These are phyloP conservation scores for Flammula alnicola DNA, from an alignment of 1,284 basidiomycete genomes.

Conservation along the genomic window DNA sequence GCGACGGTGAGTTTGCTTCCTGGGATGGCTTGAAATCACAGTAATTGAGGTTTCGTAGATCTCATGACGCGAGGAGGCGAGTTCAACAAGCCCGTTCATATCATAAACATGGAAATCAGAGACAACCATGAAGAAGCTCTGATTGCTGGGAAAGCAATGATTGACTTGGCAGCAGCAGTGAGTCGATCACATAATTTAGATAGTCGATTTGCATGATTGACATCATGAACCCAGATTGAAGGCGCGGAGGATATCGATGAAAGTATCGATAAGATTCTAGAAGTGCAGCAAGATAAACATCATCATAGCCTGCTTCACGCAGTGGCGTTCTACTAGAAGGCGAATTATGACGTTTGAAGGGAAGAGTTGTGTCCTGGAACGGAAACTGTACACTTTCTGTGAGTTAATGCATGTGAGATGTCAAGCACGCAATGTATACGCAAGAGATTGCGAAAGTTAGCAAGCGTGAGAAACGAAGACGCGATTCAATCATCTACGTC, in stretches of 20 bases:
- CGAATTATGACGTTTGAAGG: conserved; percentile 16
- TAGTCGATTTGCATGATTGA: conserved; percentile 11
- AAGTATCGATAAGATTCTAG: conserved; percentile 87
- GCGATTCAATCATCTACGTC: conserved; percentile 30
- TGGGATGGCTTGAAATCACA: not conserved
- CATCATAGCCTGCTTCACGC: conserved; percentile 93
- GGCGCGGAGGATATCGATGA: conserved; percentile 85
- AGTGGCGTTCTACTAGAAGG: conserved; percentile 80
- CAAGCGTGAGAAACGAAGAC: conserved; percentile 44
- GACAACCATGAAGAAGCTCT: conserved; percentile 99
- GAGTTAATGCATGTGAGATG: conserved; percentile 1
- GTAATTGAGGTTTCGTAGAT: conserved; percentile 56
- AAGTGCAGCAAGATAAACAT: conserved; percentile 85
- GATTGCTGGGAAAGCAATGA: conserved; percentile 93
- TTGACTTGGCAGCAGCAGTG: conserved; percentile 91
- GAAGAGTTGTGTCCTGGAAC: conserved; percentile 15
- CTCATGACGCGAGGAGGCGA: conserved; percentile 89
- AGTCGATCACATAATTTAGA: conserved; percentile 36
- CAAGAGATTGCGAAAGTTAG: conserved; percentile 33
- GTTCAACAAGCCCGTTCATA: conserved; percentile 90
- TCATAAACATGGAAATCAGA: conserved; percentile 99
- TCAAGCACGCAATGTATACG: conserved; percentile 45
- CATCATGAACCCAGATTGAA: conserved; percentile 73
- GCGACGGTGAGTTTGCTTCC: conserved; percentile 77
- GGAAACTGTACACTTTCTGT: conserved; percentile 5